A percentile compares a stretch with the other conserved stretches of the same genome.
Conservation (phyloP, 192 early-diverging fungal genomes). For the Ambispora gerdemannii region DNA sequence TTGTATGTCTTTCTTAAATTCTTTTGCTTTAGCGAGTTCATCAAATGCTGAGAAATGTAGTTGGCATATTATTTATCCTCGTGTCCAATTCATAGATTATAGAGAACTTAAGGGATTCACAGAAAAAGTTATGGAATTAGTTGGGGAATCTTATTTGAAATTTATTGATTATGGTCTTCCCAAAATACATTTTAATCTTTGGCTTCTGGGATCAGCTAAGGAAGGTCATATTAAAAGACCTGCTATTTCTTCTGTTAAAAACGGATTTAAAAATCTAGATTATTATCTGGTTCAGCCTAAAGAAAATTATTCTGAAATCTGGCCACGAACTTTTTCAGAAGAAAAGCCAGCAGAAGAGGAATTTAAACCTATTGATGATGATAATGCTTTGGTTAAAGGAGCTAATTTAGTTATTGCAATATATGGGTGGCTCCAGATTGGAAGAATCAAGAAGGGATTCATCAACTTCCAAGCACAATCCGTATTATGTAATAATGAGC, state of each 20-base stretch:
- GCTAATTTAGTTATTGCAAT: too few relatives aligned
- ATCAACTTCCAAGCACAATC: too few relatives aligned
- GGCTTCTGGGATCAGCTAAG: slow-evolving; percentile 9
- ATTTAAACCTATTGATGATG: background rate
- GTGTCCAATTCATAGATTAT: slow-evolving; percentile 12
- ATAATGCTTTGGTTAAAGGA: too few relatives aligned
- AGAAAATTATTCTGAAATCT: slow-evolving; percentile 3
- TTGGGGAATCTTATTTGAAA: background rate
- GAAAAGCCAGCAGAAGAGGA: background rate
- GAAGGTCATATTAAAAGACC: slow-evolving; percentile 11
- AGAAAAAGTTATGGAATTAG: slow-evolving; percentile 5
- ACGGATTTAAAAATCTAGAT: background rate
- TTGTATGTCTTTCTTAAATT: slow-evolving; percentile 2
- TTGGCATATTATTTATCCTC: slow-evolving; percentile 13
- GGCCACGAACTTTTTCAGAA: slow-evolving; percentile 9
- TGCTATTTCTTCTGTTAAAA: slow-evolving; percentile 6
- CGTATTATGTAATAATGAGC: slow-evolving; percentile 2
- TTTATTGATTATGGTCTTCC: slow-evolving; percentile 24
- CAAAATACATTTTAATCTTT: slow-evolving; percentile 15
- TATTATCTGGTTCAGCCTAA: slow-evolving; percentile 9
- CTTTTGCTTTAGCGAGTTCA: slow-evolving; percentile 14
- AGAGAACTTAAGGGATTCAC: slow-evolving; percentile 19
- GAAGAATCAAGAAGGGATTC: too few relatives aligned
- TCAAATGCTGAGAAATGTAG: slow-evolving; percentile 25
- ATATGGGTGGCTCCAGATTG: too few relatives aligned